phyloP scores from a whole-genome alignment of 2,329 filamentous ascomycete species.

The Aspergillus thermomutatus region DNA sequence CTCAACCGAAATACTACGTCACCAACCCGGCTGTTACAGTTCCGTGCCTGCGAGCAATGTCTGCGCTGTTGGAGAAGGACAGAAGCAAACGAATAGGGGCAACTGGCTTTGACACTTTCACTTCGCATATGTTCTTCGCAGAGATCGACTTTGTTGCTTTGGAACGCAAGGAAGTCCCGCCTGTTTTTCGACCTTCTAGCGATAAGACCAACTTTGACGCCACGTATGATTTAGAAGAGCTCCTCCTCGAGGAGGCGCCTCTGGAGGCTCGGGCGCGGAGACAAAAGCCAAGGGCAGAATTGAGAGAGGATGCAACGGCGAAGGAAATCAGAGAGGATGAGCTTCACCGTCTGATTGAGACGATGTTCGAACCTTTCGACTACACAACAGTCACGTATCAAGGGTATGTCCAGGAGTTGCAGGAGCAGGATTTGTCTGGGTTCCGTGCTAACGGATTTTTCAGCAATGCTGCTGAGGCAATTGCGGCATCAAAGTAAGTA shows the following conservation, averaged over 20 bases:
- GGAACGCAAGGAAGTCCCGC: slow-evolving; percentile 82
- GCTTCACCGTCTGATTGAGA: slow-evolving; percentile 89
- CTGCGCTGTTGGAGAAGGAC: slow-evolving; percentile 76
- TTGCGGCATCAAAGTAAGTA: slow-evolving; percentile 35
- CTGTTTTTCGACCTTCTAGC: slow-evolving; percentile 87
- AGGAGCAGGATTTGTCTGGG: background rate
- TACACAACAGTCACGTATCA: slow-evolving; percentile 81
- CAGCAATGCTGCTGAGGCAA: slow-evolving; percentile 38
- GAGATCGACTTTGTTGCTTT: slow-evolving; percentile 78
- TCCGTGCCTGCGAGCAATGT: slow-evolving; percentile 84
- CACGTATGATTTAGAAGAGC: slow-evolving; percentile 92
- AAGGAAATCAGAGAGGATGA: slow-evolving; percentile 95
- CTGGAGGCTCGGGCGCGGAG: slow-evolving; percentile 86
- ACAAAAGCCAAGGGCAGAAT: slow-evolving; percentile 86
- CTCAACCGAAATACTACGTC: slow-evolving; percentile 81
- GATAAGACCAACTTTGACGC: slow-evolving; percentile 99
- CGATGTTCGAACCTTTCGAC: slow-evolving; percentile 90
- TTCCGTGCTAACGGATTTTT: slow-evolving; percentile 8
- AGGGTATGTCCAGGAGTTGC: slow-evolving; percentile 52
- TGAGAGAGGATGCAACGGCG: slow-evolving; percentile 91
- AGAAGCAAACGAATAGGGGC: slow-evolving; percentile 78
- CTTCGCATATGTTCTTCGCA: slow-evolving; percentile 83
- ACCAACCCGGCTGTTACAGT: slow-evolving; percentile 88
- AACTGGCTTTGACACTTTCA: slow-evolving; percentile 78
- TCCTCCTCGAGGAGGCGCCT: slow-evolving; percentile 90